Base-by-base conservation (phyloP, 2,329 filamentous ascomycete genomes). In the Pyrenochaeta sp. region DNA sequence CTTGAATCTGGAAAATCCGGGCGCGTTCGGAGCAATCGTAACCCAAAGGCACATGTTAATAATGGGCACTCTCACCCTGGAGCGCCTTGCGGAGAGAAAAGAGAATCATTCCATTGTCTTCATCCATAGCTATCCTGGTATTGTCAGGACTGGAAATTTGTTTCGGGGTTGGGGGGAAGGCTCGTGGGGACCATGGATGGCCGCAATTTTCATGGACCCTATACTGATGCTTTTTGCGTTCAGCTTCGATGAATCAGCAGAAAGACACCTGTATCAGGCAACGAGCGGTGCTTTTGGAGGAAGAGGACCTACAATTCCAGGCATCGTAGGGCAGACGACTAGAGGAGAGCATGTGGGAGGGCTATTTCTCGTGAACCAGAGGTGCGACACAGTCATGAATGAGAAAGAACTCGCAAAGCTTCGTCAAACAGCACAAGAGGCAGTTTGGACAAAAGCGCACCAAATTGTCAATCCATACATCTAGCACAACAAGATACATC, bases 101-200 rank as follows among this genome's bases (percentile, higher is more conserved):
- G 69, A 69, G 1, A 73, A 77, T 48, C 57, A 58, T 2, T 21
- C 56, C 17, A 60, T 78, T 4, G 68, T 67, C 0, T 77, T 77
- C 54, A 66, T 78, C 21, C 75, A 79, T 57, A 67, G 69, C 2
- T 70, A 60, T 50, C 75, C 77, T 1, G 75, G 75, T 0, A 64
- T 48, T 49, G 75, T 78, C 40, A 69, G 65, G 44, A 78, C 75
- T 7, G 74, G 74, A 3, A 76, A 76, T 9, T 15, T 56, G 35
- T 46, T 41, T 15, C 40, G 53, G 18, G 37, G 56, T 1, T 53
- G 32, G 41, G 68, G 12, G 54, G 54, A 27, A 67, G 74, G 45
- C 6, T 41, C 40, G 7, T 49, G 50, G 50, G 47, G 50, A 20
- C 17, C 41, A 7, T 58, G 50, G 50, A n/a, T 54, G 11, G 36